Evolutionary conservation across 768 basidiomycete genomes (phyloP), one percentile per base, ranked within the genome.

Genomic region (Macrolepiota dolichaula): DNA sequence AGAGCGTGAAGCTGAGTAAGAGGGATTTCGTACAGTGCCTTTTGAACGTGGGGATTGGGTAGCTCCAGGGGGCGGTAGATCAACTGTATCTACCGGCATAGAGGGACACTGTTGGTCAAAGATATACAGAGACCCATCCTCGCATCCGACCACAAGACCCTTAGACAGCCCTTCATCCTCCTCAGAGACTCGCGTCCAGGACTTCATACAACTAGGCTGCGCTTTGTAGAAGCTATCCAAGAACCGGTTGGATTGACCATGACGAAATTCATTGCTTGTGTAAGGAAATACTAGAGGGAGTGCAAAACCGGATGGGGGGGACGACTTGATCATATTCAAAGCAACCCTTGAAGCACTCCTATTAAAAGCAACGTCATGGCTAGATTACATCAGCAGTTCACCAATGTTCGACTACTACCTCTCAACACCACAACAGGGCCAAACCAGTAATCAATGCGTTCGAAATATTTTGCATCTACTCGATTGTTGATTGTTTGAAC

Each of bases 51-150:
- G 63, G 55, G 67, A 64, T 51, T 62, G 64, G 40, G 50, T 59
- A 57, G 55, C 56, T 47, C 62, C 67, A 51, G 51, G 66, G n/a
- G 54, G 44, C 35, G 50, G 55, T n/a, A 65, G 32, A 25, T 68
- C 50, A 62, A 65, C 36, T 25, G 64, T 44, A 50, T 51, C 59
- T 32, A 64, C 24, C 35, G 25, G 15, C 36, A 27, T 55, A 10
- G 62, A 51, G 32, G 57, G 62, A 46, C 52, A 61, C 12, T 67
- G 57, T 49, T 68, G 64, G 40, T 68, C 73, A 55, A 81, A 76
- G 24, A 80, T 70, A 68, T 79, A 81, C 50, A 81, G 59, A 19
- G 77, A 76, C 38, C 77, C 78, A 64, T 82, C 79, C 56, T 76
- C 65, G 59, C 79, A 79, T 4, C 79, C 80, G 56, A 80, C 61